Evolutionary conservation across 352 stramenopile species (phyloP).

Genomic region (Phytopythium cucurbitacearum): DNA sequence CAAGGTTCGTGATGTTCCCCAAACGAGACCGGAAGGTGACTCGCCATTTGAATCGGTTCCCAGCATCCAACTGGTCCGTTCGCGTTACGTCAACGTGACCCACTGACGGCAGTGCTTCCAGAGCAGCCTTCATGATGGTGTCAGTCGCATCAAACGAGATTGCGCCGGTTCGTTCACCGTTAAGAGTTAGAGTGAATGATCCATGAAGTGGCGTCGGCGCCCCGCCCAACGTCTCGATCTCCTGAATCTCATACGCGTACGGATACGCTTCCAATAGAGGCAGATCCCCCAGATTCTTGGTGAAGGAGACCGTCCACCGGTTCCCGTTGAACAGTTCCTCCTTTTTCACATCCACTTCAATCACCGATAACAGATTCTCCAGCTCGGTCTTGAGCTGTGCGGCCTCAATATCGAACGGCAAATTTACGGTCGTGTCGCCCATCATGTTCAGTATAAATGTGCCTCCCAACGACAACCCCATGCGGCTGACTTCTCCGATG

Average conservation of each 20-base stretch:
- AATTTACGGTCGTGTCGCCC: conserved; percentile 86
- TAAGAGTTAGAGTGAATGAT: conserved; percentile 85
- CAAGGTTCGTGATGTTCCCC: conserved; percentile 73
- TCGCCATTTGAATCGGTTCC: conserved; percentile 89
- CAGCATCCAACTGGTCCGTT: conserved; percentile 53
- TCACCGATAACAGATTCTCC: conserved; percentile 56
- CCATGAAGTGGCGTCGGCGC: conserved; percentile 92
- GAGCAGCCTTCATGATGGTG: conserved; percentile 78
- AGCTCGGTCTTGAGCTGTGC: conserved; percentile 82
- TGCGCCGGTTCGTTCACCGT: conserved; percentile 56
- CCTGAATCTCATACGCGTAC: conserved; percentile 92
- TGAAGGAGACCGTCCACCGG: conserved; percentile 95
- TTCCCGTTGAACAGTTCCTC: conserved; percentile 80
- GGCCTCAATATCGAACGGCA: conserved; percentile 90
- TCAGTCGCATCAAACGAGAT: conserved; percentile 88
- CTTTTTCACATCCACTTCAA: conserved; percentile 66
- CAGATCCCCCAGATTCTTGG: conserved; percentile 93
- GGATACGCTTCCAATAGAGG: conserved; percentile 83
- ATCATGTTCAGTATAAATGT: conserved; percentile 94
- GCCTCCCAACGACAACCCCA: conserved; percentile 81
- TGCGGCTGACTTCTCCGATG: conserved; percentile 67
- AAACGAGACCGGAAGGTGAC: conserved; percentile 92
- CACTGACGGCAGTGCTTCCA: conserved; percentile 88
- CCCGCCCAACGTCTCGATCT: conserved; percentile 88
- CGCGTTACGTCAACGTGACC: conserved; percentile 88